Conservation (phyloP, 805 yeast species). For the Yamadazyma endophytica region DNA sequence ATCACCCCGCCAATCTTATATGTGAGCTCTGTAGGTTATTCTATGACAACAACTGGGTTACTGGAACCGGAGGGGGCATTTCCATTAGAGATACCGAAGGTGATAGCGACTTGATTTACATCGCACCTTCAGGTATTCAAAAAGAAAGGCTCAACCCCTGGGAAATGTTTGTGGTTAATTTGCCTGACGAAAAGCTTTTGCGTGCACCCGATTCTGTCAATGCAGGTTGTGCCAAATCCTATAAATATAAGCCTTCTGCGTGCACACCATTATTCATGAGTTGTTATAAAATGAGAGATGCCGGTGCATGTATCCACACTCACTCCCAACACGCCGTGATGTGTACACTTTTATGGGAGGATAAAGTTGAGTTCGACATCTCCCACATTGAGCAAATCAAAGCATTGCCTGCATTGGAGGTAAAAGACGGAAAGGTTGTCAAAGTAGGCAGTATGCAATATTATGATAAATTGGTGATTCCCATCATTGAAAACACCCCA, state of each 20-base stretch:
- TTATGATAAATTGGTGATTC: conserved; percentile 74
- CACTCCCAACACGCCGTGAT: conserved; percentile 89
- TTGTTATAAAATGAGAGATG: conserved; percentile 60
- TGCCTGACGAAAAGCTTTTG: conserved; percentile 47
- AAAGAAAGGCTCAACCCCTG: conserved; percentile 81
- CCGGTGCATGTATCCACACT: conserved; percentile 93
- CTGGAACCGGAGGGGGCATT: conserved; percentile 96
- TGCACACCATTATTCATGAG: conserved; percentile 87
- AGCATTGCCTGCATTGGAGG: conserved; percentile 64
- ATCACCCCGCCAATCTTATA: conserved; percentile 80
- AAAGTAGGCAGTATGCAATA: conserved; percentile 67
- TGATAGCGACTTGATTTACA: conserved; percentile 47
- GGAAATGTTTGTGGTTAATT: conserved; percentile 74
- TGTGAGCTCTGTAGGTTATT: conserved; percentile 77
- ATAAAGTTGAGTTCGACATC: conserved; percentile 65
- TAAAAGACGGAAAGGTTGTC: conserved; percentile 36
- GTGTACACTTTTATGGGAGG: conserved; percentile 62
- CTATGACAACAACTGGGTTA: conserved; percentile 82
- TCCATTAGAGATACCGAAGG: conserved; percentile 57
- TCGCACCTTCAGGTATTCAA: conserved; percentile 96
- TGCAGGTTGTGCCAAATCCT: conserved; percentile 30
- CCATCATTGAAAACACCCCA: conserved; percentile 88
- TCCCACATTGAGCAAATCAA: conserved; percentile 87
- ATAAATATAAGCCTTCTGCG: conserved; percentile 78
- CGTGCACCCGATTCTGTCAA: conserved; percentile 52